Evolutionary conservation across 495 filamentous ascomycete genomes (phyloP).

Genomic region (Penicillium alfredii): DNA sequence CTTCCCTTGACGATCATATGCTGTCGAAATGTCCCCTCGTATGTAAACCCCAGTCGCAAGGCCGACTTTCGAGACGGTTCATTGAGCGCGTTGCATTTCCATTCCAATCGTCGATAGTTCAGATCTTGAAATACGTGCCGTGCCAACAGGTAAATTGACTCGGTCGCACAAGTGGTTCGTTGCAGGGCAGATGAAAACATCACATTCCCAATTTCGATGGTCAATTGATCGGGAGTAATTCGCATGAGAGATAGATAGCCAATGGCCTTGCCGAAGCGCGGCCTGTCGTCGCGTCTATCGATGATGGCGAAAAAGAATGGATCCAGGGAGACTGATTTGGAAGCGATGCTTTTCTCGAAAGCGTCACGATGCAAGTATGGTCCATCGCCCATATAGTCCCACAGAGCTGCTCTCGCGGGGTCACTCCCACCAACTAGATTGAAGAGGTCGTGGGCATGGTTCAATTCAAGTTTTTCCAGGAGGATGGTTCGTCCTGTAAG

Average conservation of each 20-base stretch:
- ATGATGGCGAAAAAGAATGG: constrained; percentile 41
- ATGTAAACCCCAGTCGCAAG: constrained; percentile 44
- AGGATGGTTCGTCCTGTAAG: constrained; percentile 33
- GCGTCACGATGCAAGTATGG: constrained; percentile 29
- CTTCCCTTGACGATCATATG: constrained; percentile 52
- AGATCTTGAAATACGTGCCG: constrained; percentile 43
- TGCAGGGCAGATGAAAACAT: constrained; percentile 42
- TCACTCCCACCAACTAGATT: constrained; percentile 29
- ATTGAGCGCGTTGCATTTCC: constrained; percentile 53
- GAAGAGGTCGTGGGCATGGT: constrained; percentile 38
- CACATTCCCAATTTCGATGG: constrained; percentile 47
- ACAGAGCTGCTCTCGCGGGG: constrained; percentile 28
- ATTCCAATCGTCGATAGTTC: constrained; percentile 51
- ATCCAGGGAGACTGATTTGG: constrained; percentile 24
- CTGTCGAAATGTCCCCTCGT: constrained; percentile 51
- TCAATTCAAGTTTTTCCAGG: constrained; percentile 29
- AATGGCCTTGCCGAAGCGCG: constrained; percentile 21
- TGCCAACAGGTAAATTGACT: constrained; percentile 44
- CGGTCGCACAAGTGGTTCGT: constrained; percentile 45
- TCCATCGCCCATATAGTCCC: constrained; percentile 42
- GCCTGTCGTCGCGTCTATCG: constrained; percentile 10
- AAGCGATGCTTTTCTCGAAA: constrained; percentile 26
- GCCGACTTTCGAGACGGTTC: constrained; percentile 43
- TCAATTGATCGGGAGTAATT: constrained; percentile 34
- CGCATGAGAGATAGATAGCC: constrained; percentile 41